Conservation (phyloP, 1,284 basidiomycete genomes). For the Thecaphora thlaspeos region DNA sequence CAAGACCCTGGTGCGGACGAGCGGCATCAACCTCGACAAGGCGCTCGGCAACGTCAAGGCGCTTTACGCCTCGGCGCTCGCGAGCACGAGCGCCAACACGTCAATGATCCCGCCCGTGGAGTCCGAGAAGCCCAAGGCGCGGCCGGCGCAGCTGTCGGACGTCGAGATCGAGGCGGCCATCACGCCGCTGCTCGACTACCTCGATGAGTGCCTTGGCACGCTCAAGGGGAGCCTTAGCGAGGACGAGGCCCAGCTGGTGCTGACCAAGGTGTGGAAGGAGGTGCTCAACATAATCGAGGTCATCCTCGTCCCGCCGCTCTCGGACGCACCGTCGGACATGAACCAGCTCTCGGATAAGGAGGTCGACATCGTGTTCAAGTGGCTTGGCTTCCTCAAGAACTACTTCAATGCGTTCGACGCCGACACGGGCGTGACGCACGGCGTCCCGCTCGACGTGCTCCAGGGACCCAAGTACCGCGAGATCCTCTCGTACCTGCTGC, state of each 20-base stretch:
- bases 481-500: slow-evolving; percentile 50
- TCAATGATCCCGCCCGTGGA: slow-evolving; percentile 51
- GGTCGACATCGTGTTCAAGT: slow-evolving; percentile 96
- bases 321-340: slow-evolving; percentile 85
- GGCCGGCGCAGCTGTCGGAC: slow-evolving; percentile 77
- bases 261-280: slow-evolving; percentile 95
- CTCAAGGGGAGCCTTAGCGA: slow-evolving; percentile 80
- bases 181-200: slow-evolving; percentile 88
- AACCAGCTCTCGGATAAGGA: slow-evolving; percentile 87
- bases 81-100: slow-evolving; percentile 43
- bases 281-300: slow-evolving; percentile 83
- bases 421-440: slow-evolving; percentile 65
- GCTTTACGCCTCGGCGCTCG: slow-evolving; percentile 51
- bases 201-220: slow-evolving; percentile 88
- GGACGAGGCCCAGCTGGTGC: slow-evolving; percentile 75
- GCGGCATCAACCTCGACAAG: slow-evolving; percentile 53
- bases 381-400: slow-evolving; percentile 80
- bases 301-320: slow-evolving; percentile 85
- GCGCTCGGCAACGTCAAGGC: slow-evolving; percentile 56
- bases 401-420: slow-evolving; percentile 95
- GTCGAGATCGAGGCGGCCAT: slow-evolving; percentile 94
- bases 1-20: slow-evolving; percentile 51
- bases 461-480: slow-evolving; percentile 93
- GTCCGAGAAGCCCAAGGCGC: slow-evolving; percentile 39
- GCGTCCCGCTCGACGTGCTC: slow-evolving; percentile 76